Conservation (phyloP, 805 yeast genomes). For the Teunomyces pallodes region DNA sequence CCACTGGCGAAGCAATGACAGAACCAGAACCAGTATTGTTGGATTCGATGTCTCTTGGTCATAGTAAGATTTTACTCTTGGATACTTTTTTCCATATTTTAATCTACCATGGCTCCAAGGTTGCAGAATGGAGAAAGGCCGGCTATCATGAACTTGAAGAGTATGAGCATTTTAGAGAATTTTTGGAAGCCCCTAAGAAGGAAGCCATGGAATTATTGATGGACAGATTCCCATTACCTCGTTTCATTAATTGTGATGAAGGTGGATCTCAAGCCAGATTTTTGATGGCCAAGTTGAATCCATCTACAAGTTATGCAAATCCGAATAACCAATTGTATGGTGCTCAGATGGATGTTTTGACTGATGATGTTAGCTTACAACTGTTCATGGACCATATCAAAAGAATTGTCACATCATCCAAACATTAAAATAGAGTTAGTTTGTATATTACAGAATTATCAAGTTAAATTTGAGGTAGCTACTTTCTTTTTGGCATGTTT, state of each 20-base stretch:
- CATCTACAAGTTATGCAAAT: slow-evolving; percentile 53
- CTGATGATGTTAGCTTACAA: slow-evolving; percentile 61
- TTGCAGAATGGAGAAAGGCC: slow-evolving; percentile 65
- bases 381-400: slow-evolving; percentile 55
- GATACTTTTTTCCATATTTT: slow-evolving; percentile 71
- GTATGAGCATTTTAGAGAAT: slow-evolving; percentile 56
- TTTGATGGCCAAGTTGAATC: slow-evolving; percentile 66
- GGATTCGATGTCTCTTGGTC: slow-evolving; percentile 61
- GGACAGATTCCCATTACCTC: slow-evolving; percentile 69
- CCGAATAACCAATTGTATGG: slow-evolving; percentile 27
- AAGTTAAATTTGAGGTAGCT: background rate
- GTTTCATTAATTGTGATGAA: slow-evolving; percentile 71
- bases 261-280: slow-evolving; percentile 77
- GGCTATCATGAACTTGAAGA: slow-evolving; percentile 63
- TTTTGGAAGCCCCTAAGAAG: slow-evolving; percentile 57
- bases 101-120: slow-evolving; percentile 63
- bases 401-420: slow-evolving; percentile 23
- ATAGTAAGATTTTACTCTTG: slow-evolving; percentile 53
- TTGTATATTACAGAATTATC: background rate
- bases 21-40: slow-evolving; percentile 65
- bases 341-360: slow-evolving; percentile 39
- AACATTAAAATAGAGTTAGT: background rate
- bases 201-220: slow-evolving; percentile 65
- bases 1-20: slow-evolving; percentile 23
- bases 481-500: slow-evolving; percentile 11